Evolutionary conservation across 1,139 yeast genomes (phyloP).

Genomic region (Geotrichum australiense): DNA sequence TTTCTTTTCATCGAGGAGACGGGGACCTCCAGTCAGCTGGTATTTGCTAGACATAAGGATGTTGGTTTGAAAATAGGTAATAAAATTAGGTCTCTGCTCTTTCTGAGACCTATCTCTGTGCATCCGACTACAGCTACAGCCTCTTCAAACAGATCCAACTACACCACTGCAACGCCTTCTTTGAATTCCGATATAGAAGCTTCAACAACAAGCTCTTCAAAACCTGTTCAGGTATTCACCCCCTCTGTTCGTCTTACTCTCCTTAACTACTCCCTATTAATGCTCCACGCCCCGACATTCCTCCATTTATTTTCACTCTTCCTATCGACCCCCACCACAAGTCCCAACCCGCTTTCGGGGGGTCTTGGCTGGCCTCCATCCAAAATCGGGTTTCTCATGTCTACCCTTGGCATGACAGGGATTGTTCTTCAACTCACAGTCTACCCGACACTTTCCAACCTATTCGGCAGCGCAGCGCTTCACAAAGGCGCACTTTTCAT

Average conservation of each 20-base stretch:
- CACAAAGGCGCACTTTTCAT: slow-evolving; percentile 40
- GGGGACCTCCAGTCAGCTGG: slow-evolving; percentile 32
- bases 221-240: slow-evolving; percentile 21
- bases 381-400: slow-evolving; percentile 48
- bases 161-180: neutral
- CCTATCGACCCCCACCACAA: slow-evolving; percentile 43
- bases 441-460: slow-evolving; percentile 50
- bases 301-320: slow-evolving; percentile 55
- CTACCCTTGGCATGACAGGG: slow-evolving; percentile 51
- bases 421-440: slow-evolving; percentile 44
- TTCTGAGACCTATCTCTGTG: slow-evolving; percentile 3
- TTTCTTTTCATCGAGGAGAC: slow-evolving; percentile 56
- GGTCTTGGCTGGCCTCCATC: slow-evolving; percentile 44
- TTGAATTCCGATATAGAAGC: neutral
- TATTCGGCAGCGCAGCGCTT: slow-evolving; percentile 42
- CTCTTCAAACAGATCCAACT: no score
- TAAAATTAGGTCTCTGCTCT: slow-evolving; percentile 12
- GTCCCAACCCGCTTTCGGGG: slow-evolving; percentile 36
- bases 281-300: slow-evolving; percentile 48
- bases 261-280: slow-evolving; percentile 29
- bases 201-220: neutral
- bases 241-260: slow-evolving; percentile 27
- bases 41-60: slow-evolving; percentile 43
- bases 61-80: slow-evolving; percentile 33
- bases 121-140: neutral